These are phyloP conservation scores for Colletotrichum brevisporum DNA, from an alignment of 2,329 filamentous ascomycete genomes.

Conservation along the genomic window DNA sequence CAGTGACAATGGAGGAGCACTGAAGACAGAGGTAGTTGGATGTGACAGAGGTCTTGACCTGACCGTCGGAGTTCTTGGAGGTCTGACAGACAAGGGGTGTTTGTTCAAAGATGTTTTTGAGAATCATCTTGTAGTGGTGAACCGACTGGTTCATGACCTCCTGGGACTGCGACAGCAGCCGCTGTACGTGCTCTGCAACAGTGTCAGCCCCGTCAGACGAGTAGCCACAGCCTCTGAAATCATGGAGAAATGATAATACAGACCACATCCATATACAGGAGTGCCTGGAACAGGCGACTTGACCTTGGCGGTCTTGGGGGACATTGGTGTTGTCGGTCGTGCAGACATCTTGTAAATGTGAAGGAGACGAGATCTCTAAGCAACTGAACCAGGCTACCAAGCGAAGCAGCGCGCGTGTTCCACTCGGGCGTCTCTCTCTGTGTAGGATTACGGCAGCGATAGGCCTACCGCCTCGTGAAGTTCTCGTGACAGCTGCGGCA, in stretches of 20 bases:
- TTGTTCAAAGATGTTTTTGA: slow-evolving; percentile 79
- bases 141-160: slow-evolving; percentile 78
- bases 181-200: slow-evolving; percentile 77
- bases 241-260: slow-evolving; percentile 46
- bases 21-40: slow-evolving; percentile 81
- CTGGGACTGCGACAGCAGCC: slow-evolving; percentile 72
- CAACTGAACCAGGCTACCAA: not conserved
- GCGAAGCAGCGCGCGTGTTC: not conserved
- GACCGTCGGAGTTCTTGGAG: slow-evolving; percentile 69
- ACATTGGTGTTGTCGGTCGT: slow-evolving; percentile 64
- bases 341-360: slow-evolving; percentile 55
- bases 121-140: slow-evolving; percentile 79
- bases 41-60: slow-evolving; percentile 72
- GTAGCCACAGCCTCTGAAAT: slow-evolving; percentile 2
- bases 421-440: not conserved
- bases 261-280: slow-evolving; percentile 76
- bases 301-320: slow-evolving; percentile 71
- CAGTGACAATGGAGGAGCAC: slow-evolving; percentile 77
- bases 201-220: slow-evolving; percentile 25
- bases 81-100: slow-evolving; percentile 76
- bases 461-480: not conserved
- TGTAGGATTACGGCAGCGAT: not conserved
- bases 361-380: not conserved
- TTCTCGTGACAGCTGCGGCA: not conserved
- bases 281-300: slow-evolving; percentile 71